phyloP scores from a whole-genome alignment of 208 protist species.

The Trypanosomatidae sp. region DNA sequence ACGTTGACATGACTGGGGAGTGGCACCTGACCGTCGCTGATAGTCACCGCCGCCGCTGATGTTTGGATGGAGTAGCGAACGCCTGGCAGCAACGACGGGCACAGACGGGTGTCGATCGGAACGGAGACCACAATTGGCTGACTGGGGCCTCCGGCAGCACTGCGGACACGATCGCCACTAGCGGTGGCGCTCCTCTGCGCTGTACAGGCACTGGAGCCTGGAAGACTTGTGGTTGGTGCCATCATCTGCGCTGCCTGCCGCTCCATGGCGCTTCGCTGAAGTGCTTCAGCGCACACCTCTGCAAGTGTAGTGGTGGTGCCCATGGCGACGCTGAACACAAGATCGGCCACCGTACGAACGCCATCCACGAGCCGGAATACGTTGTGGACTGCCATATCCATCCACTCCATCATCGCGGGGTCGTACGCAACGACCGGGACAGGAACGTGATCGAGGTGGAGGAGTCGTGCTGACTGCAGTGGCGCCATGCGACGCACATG shows the following conservation, averaged over 20 bases:
- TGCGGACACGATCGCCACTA: not conserved
- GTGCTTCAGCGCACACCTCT: constrained; percentile 39
- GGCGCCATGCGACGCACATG: constrained; percentile 63
- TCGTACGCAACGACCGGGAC: constrained; percentile 51
- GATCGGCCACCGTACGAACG: constrained; percentile 58
- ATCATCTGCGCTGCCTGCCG: not conserved
- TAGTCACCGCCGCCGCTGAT: constrained; percentile 18
- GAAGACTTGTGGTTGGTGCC: not conserved
- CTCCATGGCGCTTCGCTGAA: constrained; percentile 19
- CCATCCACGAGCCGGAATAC: constrained; percentile 70
- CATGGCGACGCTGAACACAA: constrained; percentile 58
- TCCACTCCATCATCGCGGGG: constrained; percentile 44
- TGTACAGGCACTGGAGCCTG: not conserved
- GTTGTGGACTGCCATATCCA: constrained; percentile 64
- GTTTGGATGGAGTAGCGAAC: constrained; percentile 26
- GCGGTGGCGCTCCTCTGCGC: not conserved
- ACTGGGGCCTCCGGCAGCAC: not conserved
- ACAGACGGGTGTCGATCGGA: constrained; percentile 12
- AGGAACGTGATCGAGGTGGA: constrained; percentile 59
- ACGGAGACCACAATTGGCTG: constrained; percentile 11
- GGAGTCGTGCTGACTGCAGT: constrained; percentile 30
- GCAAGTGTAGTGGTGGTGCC: constrained; percentile 43
- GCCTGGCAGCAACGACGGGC: constrained; percentile 19
- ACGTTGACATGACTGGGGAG: constrained; percentile 23
- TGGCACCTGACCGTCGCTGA: constrained; percentile 19